Evolutionary conservation across 805 yeast genomes (phyloP), one percentile per base, ranked within the genome.

Genomic region (Candida hungchunana): DNA sequence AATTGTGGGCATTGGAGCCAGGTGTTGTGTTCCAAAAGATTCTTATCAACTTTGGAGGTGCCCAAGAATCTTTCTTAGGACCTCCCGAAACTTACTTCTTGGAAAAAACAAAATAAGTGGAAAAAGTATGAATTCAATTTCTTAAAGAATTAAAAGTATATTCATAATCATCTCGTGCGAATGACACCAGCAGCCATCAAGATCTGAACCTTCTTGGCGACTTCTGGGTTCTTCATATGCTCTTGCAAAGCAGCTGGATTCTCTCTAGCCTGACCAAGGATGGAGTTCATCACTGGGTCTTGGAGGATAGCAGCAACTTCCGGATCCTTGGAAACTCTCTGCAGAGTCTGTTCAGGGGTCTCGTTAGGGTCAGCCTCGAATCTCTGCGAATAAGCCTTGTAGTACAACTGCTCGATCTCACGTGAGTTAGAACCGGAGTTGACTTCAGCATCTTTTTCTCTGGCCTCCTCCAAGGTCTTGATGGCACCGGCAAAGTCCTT

Each of bases 171-270:
- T 25, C 27, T 28, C 18, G 31, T 87, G 60, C 96, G 82, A 55
- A 93, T 89, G 38, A 93, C 84, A 61, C 99, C 99, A 14, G 97
- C 96, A 38, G 97, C 96, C 59, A 89, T 82, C 62, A 93, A 74
- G 51, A 83, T 73, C 62, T 83, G 82, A 52, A 93, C 79, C 77
- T 93, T 93, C 62, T 79, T 81, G 56, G 79, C 76, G 33, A 93
- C 84, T 43, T 79, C 94, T 26, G 98, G 97, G 65, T 93, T 93
- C 71, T 78, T 84, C 96, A 93, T 88, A 66, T 93, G 98, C 54
- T 90, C 97, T 60, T 85, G 94, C 51, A 93, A 73, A 37, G 97
- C 97, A 29, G 96, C 95, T 33, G 98, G 98, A 59, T 93, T 84
- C 42, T 78, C 85, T 61, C 82, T 84, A 14, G 97, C 97, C 67